A percentile compares a stretch with the other conserved stretches of the same genome.
phyloP scores from a whole-genome alignment of 805 yeast species.

The Tetrapisispora taiwanensis region DNA sequence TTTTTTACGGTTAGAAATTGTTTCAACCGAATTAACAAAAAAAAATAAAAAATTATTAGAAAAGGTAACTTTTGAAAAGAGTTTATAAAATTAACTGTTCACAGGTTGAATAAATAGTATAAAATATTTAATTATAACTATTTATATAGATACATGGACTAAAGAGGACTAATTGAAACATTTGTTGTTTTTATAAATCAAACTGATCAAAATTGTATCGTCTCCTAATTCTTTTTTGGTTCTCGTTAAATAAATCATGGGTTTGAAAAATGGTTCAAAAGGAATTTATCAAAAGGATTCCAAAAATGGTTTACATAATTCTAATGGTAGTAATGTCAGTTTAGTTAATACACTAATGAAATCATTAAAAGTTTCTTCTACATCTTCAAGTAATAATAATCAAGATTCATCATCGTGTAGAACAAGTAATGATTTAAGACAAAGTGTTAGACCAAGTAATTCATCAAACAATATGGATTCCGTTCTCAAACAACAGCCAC shows the following conservation, averaged over 20 bases:
- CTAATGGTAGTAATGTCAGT: conserved; percentile 7
- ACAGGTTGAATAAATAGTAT: no score
- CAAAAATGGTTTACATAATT: conserved; percentile 3
- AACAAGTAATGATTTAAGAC: conserved; percentile 1
- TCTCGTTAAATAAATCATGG: conserved; percentile 9
- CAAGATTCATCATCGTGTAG: conserved; percentile 4
- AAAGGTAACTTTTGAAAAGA: no score
- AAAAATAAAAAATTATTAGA: no score
- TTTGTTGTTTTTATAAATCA: no score
- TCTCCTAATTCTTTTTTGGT: no score
- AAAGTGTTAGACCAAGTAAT: neutral
- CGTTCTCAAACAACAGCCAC: conserved; percentile 20
- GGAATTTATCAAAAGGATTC: conserved; percentile 22
- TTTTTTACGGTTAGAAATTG: no score
- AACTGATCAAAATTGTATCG: no score
- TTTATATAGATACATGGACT: no score
- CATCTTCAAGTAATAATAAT: conserved; percentile 4
- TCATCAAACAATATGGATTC: conserved; percentile 22
- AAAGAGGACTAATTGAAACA: no score
- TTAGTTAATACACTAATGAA: conserved; percentile 22
- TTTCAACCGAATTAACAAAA: no score
- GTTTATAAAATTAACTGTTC: no score
- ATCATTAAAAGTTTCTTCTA: conserved; percentile 21
- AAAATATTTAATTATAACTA: no score
- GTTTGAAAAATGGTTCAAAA: conserved; percentile 18